These are phyloP conservation scores for Elongisporangium anandrum DNA, from an alignment of 352 stramenopile species.

Conservation along the genomic window DNA sequence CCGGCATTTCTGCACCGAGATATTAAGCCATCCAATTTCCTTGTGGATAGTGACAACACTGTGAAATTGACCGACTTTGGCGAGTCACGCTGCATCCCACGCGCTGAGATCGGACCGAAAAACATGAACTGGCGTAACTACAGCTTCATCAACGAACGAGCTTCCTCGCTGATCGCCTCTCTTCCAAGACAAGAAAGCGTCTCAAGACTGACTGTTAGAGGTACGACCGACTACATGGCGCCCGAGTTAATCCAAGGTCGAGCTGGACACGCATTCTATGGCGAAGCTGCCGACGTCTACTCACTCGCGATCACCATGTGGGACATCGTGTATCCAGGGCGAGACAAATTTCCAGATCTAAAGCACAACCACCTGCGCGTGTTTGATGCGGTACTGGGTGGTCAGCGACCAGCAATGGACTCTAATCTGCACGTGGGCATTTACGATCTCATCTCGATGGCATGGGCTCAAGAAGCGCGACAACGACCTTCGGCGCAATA, in stretches of 20 bases:
- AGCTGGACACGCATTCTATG: conserved; percentile 40
- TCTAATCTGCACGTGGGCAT: conserved; percentile 20
- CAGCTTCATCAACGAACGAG: conserved; percentile 2
- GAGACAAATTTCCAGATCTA: conserved; percentile 39
- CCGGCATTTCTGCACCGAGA: conserved; percentile 50
- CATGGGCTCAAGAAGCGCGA: conserved; percentile 37
- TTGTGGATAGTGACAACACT: conserved; percentile 31
- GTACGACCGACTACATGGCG: conserved; percentile 74
- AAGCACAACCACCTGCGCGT: conserved; percentile 53
- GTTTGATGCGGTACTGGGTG: conserved; percentile 42
- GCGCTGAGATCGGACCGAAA: conserved; percentile 22
- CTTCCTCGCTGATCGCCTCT: conserved; percentile 4
- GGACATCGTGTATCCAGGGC: conserved; percentile 51
- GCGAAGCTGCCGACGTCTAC: conserved; percentile 66
- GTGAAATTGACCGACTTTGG: conserved; percentile 55
- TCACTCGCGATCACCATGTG: conserved; percentile 69
- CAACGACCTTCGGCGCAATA: conserved; percentile 32
- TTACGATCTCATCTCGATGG: conserved; percentile 24
- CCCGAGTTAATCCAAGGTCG: conserved; percentile 66
- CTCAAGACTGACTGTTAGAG: conserved; percentile 49
- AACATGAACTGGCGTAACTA: conserved; percentile 4
- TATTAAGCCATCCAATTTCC: conserved; percentile 56
- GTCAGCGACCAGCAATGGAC: conserved; percentile 29
- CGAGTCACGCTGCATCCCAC: conserved; percentile 37
- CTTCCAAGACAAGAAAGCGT: conserved; percentile 30